Conservation (phyloP, 2,329 filamentous ascomycete genomes). For the Pseudocercospora musae region DNA sequence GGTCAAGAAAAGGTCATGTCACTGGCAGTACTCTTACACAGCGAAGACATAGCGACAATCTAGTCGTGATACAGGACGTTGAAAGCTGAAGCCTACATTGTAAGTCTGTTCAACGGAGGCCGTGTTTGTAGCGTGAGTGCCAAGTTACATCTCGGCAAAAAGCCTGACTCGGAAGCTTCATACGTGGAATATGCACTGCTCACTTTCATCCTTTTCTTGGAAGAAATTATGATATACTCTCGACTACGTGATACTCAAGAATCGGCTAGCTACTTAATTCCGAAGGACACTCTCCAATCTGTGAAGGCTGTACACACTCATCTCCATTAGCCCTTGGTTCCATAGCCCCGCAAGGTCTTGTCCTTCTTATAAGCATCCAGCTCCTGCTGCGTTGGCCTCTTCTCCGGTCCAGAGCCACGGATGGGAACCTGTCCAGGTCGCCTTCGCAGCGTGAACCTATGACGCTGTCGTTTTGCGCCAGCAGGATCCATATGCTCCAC, state of each 20-base stretch:
- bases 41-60: no score
- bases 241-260: background rate
- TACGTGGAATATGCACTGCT: background rate
- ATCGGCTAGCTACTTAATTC: background rate
- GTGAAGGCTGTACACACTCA: background rate
- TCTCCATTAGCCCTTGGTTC: background rate
- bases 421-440: conserved; percentile 47
- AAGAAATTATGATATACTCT: background rate
- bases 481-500: conserved; percentile 41
- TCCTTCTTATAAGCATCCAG: conserved; percentile 25
- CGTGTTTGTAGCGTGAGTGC: background rate
- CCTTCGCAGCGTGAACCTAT: conserved; percentile 50
- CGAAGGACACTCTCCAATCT: background rate
- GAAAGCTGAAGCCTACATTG: no score
- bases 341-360: conserved; percentile 19
- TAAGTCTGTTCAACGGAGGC: no score
- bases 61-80: no score
- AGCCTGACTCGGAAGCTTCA: background rate
- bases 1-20: no score
- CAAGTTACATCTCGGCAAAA: background rate
- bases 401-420: conserved; percentile 40
- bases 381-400: conserved; percentile 45
- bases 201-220: background rate
- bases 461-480: conserved; percentile 40
- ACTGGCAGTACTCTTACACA: no score